Evolutionary conservation across 1,284 basidiomycete species (phyloP).

Genomic region (Ganoderma leucocontextum): DNA sequence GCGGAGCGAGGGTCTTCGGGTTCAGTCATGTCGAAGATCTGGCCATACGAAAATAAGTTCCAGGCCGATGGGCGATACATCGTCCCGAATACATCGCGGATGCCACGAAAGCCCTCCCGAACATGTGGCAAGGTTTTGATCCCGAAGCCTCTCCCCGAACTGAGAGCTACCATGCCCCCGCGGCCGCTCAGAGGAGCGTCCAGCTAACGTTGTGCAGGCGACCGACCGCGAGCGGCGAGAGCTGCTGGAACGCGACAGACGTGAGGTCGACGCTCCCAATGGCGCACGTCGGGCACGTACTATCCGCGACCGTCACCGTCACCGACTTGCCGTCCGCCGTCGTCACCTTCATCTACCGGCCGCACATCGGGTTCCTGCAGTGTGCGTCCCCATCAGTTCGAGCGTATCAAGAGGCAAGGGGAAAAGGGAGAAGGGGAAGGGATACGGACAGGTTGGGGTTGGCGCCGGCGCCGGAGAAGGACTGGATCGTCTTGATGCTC

Average conservation of each 20-base stretch:
- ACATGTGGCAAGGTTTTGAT: too few species aligned
- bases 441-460: constrained; percentile 25
- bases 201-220: constrained; percentile 34
- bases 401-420: too few species aligned
- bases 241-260: constrained; percentile 48
- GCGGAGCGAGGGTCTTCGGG: too few species aligned
- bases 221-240: constrained; percentile 41
- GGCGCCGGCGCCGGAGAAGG: constrained; percentile 23
- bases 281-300: constrained; percentile 52
- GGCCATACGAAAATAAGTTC: too few species aligned
- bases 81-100: too few species aligned
- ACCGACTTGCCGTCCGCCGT: constrained; percentile 43
- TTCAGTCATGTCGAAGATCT: too few species aligned
- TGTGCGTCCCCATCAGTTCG: neutral
- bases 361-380: constrained; percentile 47
- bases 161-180: too few species aligned
- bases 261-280: constrained; percentile 51
- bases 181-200: constrained; percentile 26
- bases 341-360: constrained; percentile 39
- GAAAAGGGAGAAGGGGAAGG: neutral
- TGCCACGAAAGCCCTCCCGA: too few species aligned
- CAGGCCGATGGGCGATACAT: too few species aligned
- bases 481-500: constrained; percentile 19
- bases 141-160: too few species aligned
- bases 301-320: constrained; percentile 50